A percentile compares a stretch with the other conserved stretches of the same genome.
Conservation (phyloP, 768 basidiomycete species). For the Strobilomyces echinocephalus region DNA sequence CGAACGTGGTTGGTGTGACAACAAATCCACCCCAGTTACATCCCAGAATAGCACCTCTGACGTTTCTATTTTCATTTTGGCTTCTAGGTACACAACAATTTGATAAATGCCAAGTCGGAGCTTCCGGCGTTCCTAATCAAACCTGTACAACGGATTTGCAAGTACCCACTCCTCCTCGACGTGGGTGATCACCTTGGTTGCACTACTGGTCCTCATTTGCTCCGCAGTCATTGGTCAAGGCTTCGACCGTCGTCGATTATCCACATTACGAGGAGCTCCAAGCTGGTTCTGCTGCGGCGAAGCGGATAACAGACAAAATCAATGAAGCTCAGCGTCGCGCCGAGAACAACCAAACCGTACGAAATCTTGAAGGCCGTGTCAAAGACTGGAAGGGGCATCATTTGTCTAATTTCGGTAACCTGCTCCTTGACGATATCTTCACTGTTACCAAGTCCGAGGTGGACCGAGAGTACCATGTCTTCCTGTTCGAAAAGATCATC, state of each 20-base stretch:
- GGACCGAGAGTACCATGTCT: slow-evolving; percentile 97
- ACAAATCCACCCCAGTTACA: slow-evolving; percentile 13
- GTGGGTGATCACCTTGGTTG: slow-evolving; percentile 42
- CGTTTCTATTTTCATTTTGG: slow-evolving; percentile 2
- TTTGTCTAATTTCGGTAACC: slow-evolving; percentile 87
- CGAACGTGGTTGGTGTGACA: slow-evolving; percentile 22
- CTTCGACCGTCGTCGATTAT: slow-evolving; percentile 57
- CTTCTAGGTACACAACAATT: slow-evolving; percentile 65
- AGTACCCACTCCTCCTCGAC: slow-evolving; percentile 92
- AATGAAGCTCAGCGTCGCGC: slow-evolving; percentile 92
- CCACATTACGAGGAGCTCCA: slow-evolving; percentile 76
- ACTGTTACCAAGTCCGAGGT: slow-evolving; percentile 94
- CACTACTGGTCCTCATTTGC: slow-evolving; percentile 6
- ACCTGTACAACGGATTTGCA: slow-evolving; percentile 97
- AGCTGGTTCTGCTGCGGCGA: slow-evolving; percentile 78
- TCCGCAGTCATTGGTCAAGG: slow-evolving; percentile 68
- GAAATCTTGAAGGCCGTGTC: slow-evolving; percentile 78
- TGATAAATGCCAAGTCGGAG: slow-evolving; percentile 89
- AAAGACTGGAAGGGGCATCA: slow-evolving; percentile 99
- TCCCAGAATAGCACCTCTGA: slow-evolving; percentile 22
- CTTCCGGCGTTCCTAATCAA: slow-evolving; percentile 97
- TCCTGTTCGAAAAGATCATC: slow-evolving; percentile 98
- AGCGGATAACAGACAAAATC: slow-evolving; percentile 91
- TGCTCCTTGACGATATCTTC: slow-evolving; percentile 92
- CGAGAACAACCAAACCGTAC: slow-evolving; percentile 88